phyloP scores from a whole-genome alignment of 202 grass and related monocot species.

The Setaria italica region DNA sequence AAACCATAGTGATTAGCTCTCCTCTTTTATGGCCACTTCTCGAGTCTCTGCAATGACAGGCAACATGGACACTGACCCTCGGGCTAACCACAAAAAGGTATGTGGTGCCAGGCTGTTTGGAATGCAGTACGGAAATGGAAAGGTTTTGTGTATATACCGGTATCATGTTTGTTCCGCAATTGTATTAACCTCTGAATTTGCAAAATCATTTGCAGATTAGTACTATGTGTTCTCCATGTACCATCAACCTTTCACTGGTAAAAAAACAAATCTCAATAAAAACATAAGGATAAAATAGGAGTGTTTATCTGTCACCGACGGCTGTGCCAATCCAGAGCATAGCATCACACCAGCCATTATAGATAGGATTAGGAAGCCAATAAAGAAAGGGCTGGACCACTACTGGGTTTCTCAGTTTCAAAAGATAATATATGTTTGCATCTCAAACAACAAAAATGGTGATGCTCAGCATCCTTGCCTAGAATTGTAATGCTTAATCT shows the following conservation, averaged over 20 bases:
- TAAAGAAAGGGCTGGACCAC: not conserved
- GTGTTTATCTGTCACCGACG: constrained; percentile 42
- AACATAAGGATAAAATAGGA: not conserved
- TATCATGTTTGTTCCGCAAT: not conserved
- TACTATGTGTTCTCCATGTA: constrained; percentile 5
- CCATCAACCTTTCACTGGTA: not conserved
- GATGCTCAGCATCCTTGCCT: constrained; percentile 1
- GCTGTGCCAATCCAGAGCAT: not conserved
- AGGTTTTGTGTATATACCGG: not conserved
- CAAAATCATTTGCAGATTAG: not conserved
- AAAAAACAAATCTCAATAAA: not conserved
- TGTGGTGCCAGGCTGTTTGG: not conserved
- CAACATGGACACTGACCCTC: constrained; percentile 44
- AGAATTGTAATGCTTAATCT: constrained; percentile 8
- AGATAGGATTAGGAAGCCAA: not conserved
- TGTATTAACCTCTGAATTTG: not conserved
- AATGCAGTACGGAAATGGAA: not conserved
- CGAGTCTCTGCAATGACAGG: not conserved
- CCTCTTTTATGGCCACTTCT: not conserved
- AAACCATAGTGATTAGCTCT: not conserved
- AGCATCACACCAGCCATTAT: constrained; percentile 12
- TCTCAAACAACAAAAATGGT: constrained; percentile 1
- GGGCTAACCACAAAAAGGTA: constrained; percentile 36
- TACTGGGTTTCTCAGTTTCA: not conserved
- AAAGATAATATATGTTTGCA: not conserved